Conservation (phyloP, 179 eudicot species). For the Heliamphora pulchella region DNA sequence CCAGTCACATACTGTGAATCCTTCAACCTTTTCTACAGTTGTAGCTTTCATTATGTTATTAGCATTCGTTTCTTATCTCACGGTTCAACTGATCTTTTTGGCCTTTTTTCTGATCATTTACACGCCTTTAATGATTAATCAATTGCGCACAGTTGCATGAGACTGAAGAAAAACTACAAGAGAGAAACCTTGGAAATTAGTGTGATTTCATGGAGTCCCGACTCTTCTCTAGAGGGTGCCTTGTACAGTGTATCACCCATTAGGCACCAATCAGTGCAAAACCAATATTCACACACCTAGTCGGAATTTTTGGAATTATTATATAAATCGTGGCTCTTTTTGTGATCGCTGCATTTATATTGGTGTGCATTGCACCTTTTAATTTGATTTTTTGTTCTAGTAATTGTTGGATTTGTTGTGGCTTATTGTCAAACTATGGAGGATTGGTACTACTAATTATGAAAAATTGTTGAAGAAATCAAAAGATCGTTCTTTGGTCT, state of each 20-base stretch:
- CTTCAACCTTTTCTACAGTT: too few relatives aligned
- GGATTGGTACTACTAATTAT: not conserved
- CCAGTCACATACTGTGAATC: not conserved
- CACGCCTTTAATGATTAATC: too few relatives aligned
- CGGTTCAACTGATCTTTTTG: too few relatives aligned
- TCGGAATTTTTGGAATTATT: not conserved
- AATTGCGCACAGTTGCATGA: too few relatives aligned
- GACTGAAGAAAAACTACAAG: not conserved
- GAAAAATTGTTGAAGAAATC: not conserved
- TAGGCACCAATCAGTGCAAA: not conserved
- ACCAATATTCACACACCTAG: not conserved
- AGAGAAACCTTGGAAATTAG: not conserved
- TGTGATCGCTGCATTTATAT: not conserved
- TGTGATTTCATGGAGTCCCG: not conserved
- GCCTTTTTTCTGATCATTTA: too few relatives aligned
- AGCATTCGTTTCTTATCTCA: too few relatives aligned
- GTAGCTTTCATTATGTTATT: too few relatives aligned
- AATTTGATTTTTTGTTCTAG: too few relatives aligned
- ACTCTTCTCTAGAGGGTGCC: not conserved
- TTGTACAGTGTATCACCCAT: not conserved
- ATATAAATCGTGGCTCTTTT: not conserved
- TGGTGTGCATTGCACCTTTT: not conserved
- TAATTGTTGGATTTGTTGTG: not conserved
- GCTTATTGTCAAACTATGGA: not conserved
- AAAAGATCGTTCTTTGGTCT: not conserved